Evolutionary conservation across 495 filamentous ascomycete species (phyloP).

Genomic region (Apodospora peruviana): DNA sequence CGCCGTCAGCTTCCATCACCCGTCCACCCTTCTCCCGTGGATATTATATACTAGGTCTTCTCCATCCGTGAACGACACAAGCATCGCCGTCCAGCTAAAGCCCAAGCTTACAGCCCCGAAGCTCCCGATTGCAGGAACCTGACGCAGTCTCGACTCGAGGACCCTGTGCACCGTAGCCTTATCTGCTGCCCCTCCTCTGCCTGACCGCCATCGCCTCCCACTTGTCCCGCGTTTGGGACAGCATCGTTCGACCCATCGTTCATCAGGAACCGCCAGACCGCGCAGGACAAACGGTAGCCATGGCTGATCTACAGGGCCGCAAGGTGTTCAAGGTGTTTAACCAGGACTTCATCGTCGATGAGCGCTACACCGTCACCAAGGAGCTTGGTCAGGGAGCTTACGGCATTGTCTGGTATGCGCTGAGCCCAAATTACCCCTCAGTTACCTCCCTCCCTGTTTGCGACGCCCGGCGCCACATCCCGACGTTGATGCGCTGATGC

Average conservation of each 20-base stretch:
- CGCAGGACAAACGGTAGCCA: conserved; percentile 27
- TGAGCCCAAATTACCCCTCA: neutral
- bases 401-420: conserved; percentile 90
- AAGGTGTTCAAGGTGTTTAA: conserved; percentile 99
- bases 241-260: neutral
- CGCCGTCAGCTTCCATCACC: too few relatives aligned
- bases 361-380: conserved; percentile 97
- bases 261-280: neutral
- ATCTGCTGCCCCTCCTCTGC: conserved; percentile 8
- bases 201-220: neutral
- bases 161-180: too few relatives aligned
- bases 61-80: too few relatives aligned
- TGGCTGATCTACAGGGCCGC: conserved; percentile 77
- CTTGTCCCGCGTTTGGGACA: neutral
- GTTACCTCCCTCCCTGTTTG: neutral
- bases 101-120: too few relatives aligned
- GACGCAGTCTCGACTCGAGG: too few relatives aligned
- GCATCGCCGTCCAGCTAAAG: too few relatives aligned
- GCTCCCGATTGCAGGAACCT: too few relatives aligned
- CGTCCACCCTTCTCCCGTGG: too few relatives aligned
- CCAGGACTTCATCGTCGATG: conserved; percentile 98
- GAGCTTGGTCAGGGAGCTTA: conserved; percentile 97
- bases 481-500: too few relatives aligned
- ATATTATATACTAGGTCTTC: too few relatives aligned
- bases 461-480: neutral